A percentile compares a stretch with the other conserved stretches of the same genome.
Evolutionary conservation across 202 grass and related monocot species (phyloP).

Genomic region (Carex sylvatica): DNA sequence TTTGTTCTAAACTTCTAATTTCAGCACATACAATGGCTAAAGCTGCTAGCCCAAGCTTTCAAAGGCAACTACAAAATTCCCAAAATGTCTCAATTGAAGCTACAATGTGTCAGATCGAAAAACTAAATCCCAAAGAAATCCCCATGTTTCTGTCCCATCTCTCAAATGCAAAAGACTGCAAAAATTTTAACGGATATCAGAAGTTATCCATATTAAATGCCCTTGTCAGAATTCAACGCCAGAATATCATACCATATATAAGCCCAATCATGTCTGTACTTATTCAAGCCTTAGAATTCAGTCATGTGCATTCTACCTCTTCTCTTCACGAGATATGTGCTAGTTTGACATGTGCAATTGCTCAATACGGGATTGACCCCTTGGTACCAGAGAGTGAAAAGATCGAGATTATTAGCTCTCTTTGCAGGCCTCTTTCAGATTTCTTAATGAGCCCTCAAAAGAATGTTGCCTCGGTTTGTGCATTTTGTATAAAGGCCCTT

Average conservation of each 20-base stretch:
- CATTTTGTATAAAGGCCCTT: constrained; percentile 50
- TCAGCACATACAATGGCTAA: constrained; percentile 51
- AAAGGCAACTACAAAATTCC: constrained; percentile 29
- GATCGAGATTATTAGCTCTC: constrained; percentile 32
- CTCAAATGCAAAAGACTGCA: constrained; percentile 33
- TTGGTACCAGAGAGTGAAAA: constrained; percentile 47
- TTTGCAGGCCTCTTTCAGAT: constrained; percentile 54
- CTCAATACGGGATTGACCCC: constrained; percentile 49
- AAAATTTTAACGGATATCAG: constrained; percentile 31
- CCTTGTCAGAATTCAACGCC: constrained; percentile 50
- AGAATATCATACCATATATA: constrained; percentile 42
- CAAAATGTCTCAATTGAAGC: constrained; percentile 29
- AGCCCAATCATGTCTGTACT: constrained; percentile 37
- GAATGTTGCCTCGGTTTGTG: constrained; percentile 45
- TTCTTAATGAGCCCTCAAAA: constrained; percentile 50
- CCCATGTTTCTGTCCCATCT: constrained; percentile 51
- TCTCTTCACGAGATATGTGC: constrained; percentile 37
- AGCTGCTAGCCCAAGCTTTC: not conserved
- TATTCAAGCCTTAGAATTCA: constrained; percentile 37
- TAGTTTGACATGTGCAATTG: constrained; percentile 41
- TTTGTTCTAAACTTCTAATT: constrained; percentile 23
- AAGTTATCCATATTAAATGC: constrained; percentile 51
- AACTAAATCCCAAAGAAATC: constrained; percentile 47
- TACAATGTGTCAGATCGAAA: constrained; percentile 41
- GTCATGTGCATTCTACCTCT: constrained; percentile 9